These are phyloP conservation scores for Naganishia sp. DNA, from an alignment of 1,284 basidiomycete species.

Conservation along the genomic window DNA sequence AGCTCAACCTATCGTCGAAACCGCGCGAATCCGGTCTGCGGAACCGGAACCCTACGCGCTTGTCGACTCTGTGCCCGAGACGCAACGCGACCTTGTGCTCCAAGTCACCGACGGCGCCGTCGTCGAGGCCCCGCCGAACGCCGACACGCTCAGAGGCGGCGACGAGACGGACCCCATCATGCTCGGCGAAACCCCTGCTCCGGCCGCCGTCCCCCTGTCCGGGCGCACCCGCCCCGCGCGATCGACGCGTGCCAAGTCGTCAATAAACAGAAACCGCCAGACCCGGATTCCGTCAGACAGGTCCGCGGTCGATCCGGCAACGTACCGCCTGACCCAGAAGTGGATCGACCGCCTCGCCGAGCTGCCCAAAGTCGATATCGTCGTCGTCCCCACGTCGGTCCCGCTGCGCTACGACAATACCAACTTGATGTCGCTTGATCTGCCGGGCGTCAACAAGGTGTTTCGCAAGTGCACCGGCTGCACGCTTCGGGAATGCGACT, in stretches of 20 bases:
- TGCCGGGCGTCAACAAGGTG: constrained; percentile 25
- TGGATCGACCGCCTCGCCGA: constrained; percentile 9
- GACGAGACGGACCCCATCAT: not conserved
- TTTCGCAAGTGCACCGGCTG: constrained; percentile 27
- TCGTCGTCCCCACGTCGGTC: constrained; percentile 14
- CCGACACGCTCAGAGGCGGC: not conserved
- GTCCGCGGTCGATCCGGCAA: constrained; percentile 2
- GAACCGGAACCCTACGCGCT: not conserved
- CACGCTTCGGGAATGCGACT: constrained; percentile 17
- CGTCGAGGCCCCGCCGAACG: not conserved
- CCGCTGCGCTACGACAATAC: constrained; percentile 22
- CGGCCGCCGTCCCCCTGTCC: constrained; percentile 9
- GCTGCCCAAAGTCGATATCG: not conserved
- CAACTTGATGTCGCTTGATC: constrained; percentile 27
- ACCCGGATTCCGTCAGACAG: not conserved
- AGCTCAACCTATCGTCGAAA: too few relatives aligned
- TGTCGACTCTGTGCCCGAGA: constrained; percentile 5
- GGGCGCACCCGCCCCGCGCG: constrained; percentile 26
- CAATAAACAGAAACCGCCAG: constrained; percentile 4
- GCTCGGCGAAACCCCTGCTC: too few relatives aligned
- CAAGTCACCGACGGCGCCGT: not conserved
- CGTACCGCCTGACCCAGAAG: constrained; percentile 22
- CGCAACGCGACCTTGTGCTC: constrained; percentile 8
- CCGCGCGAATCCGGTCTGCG: not conserved
- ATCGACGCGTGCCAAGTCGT: constrained; percentile 25